phyloP scores from a whole-genome alignment of 208 protist genomes.

The Leishmania mexicana region DNA sequence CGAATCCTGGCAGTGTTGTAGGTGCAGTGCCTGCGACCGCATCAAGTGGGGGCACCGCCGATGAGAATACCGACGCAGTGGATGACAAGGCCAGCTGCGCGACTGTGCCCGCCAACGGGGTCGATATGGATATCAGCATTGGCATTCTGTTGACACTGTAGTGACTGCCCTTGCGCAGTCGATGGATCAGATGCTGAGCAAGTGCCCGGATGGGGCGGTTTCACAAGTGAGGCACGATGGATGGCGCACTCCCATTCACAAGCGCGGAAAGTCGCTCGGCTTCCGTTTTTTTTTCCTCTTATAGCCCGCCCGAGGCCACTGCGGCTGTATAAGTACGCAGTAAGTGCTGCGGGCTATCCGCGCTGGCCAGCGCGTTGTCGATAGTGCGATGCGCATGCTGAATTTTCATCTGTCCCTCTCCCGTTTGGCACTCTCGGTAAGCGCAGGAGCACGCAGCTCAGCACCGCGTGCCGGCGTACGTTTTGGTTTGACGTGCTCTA shows the following conservation, averaged over 20 bases:
- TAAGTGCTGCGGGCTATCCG: slow-evolving; percentile 54
- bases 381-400: slow-evolving; percentile 90
- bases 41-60: neutral
- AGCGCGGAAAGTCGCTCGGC: slow-evolving; percentile 48
- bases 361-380: slow-evolving; percentile 68
- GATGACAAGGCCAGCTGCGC: neutral
- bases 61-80: neutral
- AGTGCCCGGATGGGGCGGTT: slow-evolving; percentile 82
- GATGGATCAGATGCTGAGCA: slow-evolving; percentile 45
- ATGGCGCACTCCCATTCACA: slow-evolving; percentile 90
- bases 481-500: slow-evolving; percentile 91
- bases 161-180: slow-evolving; percentile 42
- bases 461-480: slow-evolving; percentile 64
- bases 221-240: slow-evolving; percentile 92
- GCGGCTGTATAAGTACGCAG: slow-evolving; percentile 61
- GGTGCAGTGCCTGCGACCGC: neutral
- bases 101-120: neutral
- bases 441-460: slow-evolving; percentile 73
- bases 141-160: slow-evolving; percentile 53
- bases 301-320: slow-evolving; percentile 45
- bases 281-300: slow-evolving; percentile 60
- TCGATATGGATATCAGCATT: slow-evolving; percentile 34
- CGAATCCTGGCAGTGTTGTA: slow-evolving; percentile 11
- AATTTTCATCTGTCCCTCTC: slow-evolving; percentile 65
- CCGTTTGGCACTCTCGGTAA: slow-evolving; percentile 88